Conservation (phyloP, 306 rosid genomes). For the Rubus parviflorus region DNA sequence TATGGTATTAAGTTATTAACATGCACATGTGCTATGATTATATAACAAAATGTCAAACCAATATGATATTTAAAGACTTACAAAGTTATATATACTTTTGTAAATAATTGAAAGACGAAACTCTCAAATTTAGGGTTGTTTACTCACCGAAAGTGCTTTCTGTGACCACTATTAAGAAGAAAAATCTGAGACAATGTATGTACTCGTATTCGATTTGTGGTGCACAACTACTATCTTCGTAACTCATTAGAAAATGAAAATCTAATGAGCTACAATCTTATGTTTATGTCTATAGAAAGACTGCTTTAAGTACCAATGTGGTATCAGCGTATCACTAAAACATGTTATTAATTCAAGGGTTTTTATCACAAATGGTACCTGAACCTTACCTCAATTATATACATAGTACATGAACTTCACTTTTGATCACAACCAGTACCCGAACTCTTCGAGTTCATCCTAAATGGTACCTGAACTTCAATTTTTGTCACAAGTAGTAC, state of each 20-base stretch:
- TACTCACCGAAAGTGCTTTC: not conserved
- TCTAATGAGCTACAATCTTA: not conserved
- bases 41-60: not conserved
- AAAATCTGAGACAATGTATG: not conserved
- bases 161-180: not conserved
- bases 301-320: not conserved
- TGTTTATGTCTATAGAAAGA: not conserved
- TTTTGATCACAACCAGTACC: too few species aligned
- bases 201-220: not conserved
- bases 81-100: not conserved
- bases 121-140: not conserved
- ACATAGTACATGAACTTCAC: too few species aligned
- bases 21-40: not conserved
- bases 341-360: not conserved
- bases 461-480: too few species aligned
- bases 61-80: not conserved
- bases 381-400: too few species aligned
- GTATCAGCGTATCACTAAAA: not conserved
- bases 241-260: not conserved
- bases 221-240: not conserved
- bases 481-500: too few species aligned
- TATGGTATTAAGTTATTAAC: too few species aligned
- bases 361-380: too few species aligned
- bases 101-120: conserved; percentile 1
- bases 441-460: too few species aligned